These are phyloP conservation scores for Fallopia convolvulus DNA, from an alignment of 148 eudicot species.

Conservation along the genomic window DNA sequence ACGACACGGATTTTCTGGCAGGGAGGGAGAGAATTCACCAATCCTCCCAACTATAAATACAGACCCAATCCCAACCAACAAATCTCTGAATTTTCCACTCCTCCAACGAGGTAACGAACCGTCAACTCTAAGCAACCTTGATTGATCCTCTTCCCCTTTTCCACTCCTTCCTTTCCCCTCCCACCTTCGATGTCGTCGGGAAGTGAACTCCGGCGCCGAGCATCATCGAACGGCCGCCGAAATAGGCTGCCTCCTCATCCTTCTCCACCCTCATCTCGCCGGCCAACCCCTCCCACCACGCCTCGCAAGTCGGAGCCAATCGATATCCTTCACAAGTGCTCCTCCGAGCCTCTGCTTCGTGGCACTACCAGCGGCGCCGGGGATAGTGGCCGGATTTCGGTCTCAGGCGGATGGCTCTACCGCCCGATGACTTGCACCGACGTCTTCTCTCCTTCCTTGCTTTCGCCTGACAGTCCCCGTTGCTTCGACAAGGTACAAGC, in stretches of 20 bases:
- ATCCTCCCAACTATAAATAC: not conserved
- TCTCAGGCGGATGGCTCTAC: slow-evolving; percentile 7
- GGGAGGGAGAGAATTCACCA: not conserved
- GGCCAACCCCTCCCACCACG: slow-evolving; percentile 3
- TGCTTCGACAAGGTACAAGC: not conserved
- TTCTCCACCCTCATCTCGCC: slow-evolving; percentile 2
- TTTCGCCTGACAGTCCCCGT: not conserved
- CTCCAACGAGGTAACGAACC: not conserved
- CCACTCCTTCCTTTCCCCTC: not conserved
- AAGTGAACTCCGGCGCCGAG: not conserved
- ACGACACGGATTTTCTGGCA: not conserved
- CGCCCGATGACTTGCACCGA: slow-evolving; percentile 10
- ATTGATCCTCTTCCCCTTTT: not conserved
- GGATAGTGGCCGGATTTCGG: not conserved
- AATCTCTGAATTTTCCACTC: not conserved
- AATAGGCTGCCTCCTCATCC: not conserved
- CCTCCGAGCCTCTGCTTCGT: slow-evolving; percentile 9
- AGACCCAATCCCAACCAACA: slow-evolving; percentile 3
- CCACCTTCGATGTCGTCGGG: slow-evolving; percentile 6
- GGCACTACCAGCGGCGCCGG: not conserved
- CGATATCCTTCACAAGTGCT: slow-evolving; percentile 5
- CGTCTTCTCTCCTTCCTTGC: slow-evolving; percentile 5
- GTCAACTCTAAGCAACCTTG: slow-evolving; percentile 9
- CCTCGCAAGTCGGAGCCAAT: slow-evolving; percentile 1
- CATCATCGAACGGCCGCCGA: not conserved